Evolutionary conservation across 352 stramenopile genomes (phyloP).

Genomic region (Globisporangium lucens): DNA sequence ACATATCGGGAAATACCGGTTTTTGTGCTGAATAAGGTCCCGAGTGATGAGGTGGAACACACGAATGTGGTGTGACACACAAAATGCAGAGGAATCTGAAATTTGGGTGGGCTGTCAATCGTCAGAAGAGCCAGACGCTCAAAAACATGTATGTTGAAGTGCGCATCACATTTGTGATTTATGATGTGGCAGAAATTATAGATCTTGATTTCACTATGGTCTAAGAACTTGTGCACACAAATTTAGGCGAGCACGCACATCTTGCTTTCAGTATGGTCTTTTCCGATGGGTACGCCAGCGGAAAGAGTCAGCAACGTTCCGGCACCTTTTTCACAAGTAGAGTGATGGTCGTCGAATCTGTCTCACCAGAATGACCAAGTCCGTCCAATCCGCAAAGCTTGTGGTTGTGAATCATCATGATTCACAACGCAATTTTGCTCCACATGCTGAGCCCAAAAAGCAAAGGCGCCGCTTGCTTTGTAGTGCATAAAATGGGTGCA

Average conservation of each 20-base stretch:
- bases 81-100: background rate
- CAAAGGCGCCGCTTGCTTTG: background rate
- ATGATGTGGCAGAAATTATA: too few relatives aligned
- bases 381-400: background rate
- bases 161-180: background rate
- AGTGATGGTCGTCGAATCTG: background rate
- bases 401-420: background rate
- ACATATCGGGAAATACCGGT: too few relatives aligned
- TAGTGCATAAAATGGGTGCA: background rate
- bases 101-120: background rate
- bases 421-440: too few relatives aligned
- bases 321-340: background rate
- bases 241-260: too few relatives aligned
- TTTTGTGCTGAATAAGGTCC: too few relatives aligned
- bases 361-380: background rate
- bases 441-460: too few relatives aligned
- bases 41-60: background rate
- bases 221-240: too few relatives aligned
- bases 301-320: conserved; percentile 2
- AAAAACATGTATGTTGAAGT: background rate
- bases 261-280: too few relatives aligned
- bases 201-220: too few relatives aligned
- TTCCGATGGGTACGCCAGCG: background rate
- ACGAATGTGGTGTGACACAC: background rate
- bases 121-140: background rate